Percentiles rank a stretch among this genome's conserved stretches.
Evolutionary conservation across 345 rosid species (phyloP).

Genomic region (Boechera stricta): DNA sequence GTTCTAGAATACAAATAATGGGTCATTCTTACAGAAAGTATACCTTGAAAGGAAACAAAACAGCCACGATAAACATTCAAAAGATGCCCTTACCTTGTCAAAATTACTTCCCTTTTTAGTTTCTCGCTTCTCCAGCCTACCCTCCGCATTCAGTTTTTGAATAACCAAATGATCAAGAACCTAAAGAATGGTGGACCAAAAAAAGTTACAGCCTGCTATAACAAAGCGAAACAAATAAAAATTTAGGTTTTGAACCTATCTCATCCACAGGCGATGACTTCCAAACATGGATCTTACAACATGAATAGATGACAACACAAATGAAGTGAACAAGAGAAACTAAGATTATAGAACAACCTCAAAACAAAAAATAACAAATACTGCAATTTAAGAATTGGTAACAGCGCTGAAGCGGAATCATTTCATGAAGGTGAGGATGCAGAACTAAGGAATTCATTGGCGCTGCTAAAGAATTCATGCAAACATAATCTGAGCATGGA

Average conservation of each 20-base stretch:
- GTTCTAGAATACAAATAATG: conserved; percentile 55
- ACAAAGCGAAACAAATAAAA: conserved; percentile 3
- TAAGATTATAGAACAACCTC: not conserved
- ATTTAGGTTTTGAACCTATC: conserved; percentile 16
- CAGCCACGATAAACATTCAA: not conserved
- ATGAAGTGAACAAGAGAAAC: not conserved
- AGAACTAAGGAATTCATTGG: conserved; percentile 18
- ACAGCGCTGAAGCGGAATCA: not conserved
- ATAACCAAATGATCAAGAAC: conserved; percentile 99
- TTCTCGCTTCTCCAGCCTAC: conserved; percentile 98
- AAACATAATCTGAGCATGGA: conserved; percentile 10
- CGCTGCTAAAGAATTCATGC: conserved; percentile 15
- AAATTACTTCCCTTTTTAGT: conserved; percentile 83
- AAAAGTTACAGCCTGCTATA: conserved; percentile 21
- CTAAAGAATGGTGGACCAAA: conserved; percentile 50
- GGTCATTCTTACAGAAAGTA: not conserved
- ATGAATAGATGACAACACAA: conserved; percentile 7
- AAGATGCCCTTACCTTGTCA: conserved; percentile 75
- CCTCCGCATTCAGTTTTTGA: conserved; percentile 99
- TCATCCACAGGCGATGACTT: conserved; percentile 20
- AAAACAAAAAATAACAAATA: not conserved
- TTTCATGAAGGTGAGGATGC: conserved; percentile 28
- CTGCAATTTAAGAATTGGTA: conserved; percentile 14
- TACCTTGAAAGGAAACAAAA: conserved; percentile 15
- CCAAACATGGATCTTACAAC: conserved; percentile 22